A percentile compares a stretch with the other conserved stretches of the same genome.
phyloP scores from a whole-genome alignment of 2,329 filamentous ascomycete genomes.

The Ascochyta viciae-villosae region DNA sequence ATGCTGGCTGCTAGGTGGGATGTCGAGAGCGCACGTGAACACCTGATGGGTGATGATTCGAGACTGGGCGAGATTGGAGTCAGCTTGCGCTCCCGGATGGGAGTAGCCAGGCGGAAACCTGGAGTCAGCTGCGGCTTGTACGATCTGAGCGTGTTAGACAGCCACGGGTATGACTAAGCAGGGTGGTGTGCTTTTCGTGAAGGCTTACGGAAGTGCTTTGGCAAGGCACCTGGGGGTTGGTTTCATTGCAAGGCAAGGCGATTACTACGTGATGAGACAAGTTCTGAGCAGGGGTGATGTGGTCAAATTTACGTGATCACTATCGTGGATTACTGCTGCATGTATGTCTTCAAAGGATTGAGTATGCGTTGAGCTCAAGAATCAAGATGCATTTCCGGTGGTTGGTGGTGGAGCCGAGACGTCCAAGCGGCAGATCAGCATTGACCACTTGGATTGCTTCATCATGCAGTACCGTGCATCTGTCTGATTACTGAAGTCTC shows the following conservation, averaged over 20 bases:
- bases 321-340: too few relatives aligned
- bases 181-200: constrained; percentile 22
- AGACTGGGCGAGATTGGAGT: constrained; percentile 4
- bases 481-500: constrained; percentile 7
- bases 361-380: neutral
- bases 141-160: constrained; percentile 30
- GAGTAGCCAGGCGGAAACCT: neutral
- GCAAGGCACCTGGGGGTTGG: constrained; percentile 18
- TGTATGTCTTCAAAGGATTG: too few relatives aligned
- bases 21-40: too few relatives aligned
- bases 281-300: too few relatives aligned
- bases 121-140: constrained; percentile 18
- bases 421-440: constrained; percentile 11
- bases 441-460: constrained; percentile 9
- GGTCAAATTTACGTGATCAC: too few relatives aligned
- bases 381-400: constrained; percentile 4
- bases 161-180: constrained; percentile 22
- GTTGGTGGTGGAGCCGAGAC: neutral
- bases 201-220: constrained; percentile 37
- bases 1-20: neutral
- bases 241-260: constrained; percentile 7
- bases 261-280: neutral
- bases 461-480: constrained; percentile 14
- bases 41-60: constrained; percentile 1
- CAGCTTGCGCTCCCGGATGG: constrained; percentile 3